Evolutionary conservation across 345 rosid genomes (phyloP), one percentile per base, ranked within the genome.

Genomic region (Microcos paniculata): DNA sequence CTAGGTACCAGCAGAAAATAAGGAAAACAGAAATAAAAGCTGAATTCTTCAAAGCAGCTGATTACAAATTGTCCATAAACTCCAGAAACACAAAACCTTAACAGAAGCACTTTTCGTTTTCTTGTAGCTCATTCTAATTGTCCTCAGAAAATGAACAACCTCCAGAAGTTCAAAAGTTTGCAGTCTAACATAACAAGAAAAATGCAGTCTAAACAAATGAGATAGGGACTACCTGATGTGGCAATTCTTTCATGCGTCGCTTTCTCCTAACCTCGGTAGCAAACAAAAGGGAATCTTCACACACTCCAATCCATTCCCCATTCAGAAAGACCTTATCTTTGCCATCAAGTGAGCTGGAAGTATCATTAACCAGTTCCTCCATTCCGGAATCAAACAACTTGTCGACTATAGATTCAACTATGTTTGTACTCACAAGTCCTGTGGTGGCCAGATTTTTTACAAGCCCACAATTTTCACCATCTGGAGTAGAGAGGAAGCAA

Each of bases 381-480:
- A 95, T 91, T 66, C 97, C 98, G 40, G 87, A 85, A 33, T 84
- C 87, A 68, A 75, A 78, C 62, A 93, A 77, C 26, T 48, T 80
- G 28, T 80, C 86, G 51, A 78, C 28, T 70, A 91, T 46, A 53
- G 91, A 82, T 82, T 90, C 92, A 76, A 72, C 59, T 48, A 83
- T 53, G 21, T 84, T 76, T 31, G 88, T 89, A 74, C 90, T 93
- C 24, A 93, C 89, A 69, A 95, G 89, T 70, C 97, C 99, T 31
- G 96, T 94, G 72, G 77, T 83, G 59, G 94, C 87, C 79, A 95
- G 77, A 71, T 93, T 95, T 84, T 95, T 95, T 51, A 95, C 98
- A 61, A 95, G 99, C 55, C 99, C 99, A 81, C 98, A 95, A 72
- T 95, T 93, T 86, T 95, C 98, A 64, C 97, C 99, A 84, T 93